Evolutionary conservation across 805 yeast genomes (phyloP), one percentile per base, ranked within the genome.

Genomic region (Wickerhamiella azymoides): DNA sequence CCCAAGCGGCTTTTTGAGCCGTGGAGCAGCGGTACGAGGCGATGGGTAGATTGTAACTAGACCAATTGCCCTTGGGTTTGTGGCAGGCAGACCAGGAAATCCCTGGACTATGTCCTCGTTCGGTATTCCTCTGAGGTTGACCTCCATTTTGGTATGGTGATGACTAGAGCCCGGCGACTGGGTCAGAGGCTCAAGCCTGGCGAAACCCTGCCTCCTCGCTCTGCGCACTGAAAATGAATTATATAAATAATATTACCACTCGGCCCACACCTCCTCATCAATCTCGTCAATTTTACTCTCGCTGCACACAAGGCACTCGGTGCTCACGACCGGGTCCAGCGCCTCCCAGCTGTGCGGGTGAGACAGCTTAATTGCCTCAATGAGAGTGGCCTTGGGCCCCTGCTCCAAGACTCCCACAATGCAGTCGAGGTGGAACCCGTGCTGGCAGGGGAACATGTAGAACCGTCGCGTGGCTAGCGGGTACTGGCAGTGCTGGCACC

Each of bases 361-460:
- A 16, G 25, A 24, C 13, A 14, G 32, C 18, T 36, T 17, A 10
- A 38, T 33, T 14, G 33, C 28, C 16, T 41, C 32, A 25, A 37
- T 25, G n/a, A 36, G 24, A 10, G 44, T 19, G 10, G 27, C 28
- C 17, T 44, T 26, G n/a, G 27, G 21, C 14, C 39, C 24, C 30
- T 68, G 67, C 44, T 80, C 57, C 28, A 81, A 74, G 33, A 66
- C 66, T 47, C 74, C 72, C 6, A 81, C 73, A n/a, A 85, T 61
- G 64, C 98, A 92, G 58, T 86, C 95, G 43, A 78, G 79, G 58
- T 92, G 97, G 63, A 84, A 82, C 5, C 84, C 76, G 60, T 92
- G 98, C 47, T 74, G 80, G 59, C 98, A 92, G 0, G 96, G 96
- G 57, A 84, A 92, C 5, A 79, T 76, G 45, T 79, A 71, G 54